Conservation (phyloP, 192 early-diverging fungal species). For the Ambispora gerdemannii region DNA sequence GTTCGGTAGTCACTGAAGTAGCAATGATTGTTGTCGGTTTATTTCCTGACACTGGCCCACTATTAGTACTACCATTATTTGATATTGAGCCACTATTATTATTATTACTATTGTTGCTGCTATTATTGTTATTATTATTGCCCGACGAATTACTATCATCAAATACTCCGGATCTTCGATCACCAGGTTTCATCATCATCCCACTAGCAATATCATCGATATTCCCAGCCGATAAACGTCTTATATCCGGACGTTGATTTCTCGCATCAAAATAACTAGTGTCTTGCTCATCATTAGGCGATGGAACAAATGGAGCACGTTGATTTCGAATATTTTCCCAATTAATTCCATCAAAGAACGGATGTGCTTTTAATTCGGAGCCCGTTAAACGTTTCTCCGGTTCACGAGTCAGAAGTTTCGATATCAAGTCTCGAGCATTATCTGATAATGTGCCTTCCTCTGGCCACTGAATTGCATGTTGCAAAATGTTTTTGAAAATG, state of each 20-base stretch:
- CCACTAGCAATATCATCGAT: constrained; percentile 41
- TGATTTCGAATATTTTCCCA: constrained; percentile 74
- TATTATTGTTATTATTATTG: not conserved
- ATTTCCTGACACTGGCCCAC: not conserved
- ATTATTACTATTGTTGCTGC: not conserved
- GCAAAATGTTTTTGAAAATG: constrained; percentile 88
- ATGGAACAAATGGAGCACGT: constrained; percentile 82
- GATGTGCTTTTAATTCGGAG: constrained; percentile 64
- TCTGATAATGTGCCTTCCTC: constrained; percentile 53
- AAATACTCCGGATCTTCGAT: constrained; percentile 17
- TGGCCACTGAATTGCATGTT: constrained; percentile 66
- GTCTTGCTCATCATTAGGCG: constrained; percentile 74
- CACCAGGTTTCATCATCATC: not conserved
- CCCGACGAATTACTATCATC: constrained; percentile 1
- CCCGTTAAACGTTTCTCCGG: constrained; percentile 63
- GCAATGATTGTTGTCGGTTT: not conserved
- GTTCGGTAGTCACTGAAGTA: constrained; percentile 2
- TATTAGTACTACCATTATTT: not conserved
- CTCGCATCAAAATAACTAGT: constrained; percentile 90
- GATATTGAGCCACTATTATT: not conserved
- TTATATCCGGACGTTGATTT: constrained; percentile 76
- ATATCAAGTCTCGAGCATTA: constrained; percentile 71
- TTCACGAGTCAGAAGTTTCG: constrained; percentile 69
- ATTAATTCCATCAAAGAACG: constrained; percentile 73
- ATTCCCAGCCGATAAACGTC: constrained; percentile 66